Percentiles rank a stretch among this genome's conserved stretches.
These are phyloP conservation scores for Micractinium sp. DNA, from an alignment of 139 green algal species.

Conservation along the genomic window DNA sequence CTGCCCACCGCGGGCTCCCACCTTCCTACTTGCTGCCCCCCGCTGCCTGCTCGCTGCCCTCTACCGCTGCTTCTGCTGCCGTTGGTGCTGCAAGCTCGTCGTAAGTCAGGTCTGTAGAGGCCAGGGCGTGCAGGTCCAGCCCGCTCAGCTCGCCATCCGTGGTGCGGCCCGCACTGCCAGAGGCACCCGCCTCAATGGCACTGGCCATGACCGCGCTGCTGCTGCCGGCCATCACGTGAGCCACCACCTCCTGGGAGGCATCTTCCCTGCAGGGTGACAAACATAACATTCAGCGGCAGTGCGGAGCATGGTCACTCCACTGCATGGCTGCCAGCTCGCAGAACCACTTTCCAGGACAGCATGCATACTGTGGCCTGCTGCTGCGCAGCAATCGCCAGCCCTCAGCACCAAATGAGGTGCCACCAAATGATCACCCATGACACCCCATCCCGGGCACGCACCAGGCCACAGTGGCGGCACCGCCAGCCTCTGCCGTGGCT, in stretches of 20 bases:
- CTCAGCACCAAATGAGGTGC: too few relatives aligned
- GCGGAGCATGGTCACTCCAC: neutral
- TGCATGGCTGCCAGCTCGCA: neutral
- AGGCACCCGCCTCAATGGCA: neutral
- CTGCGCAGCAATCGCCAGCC: too few relatives aligned
- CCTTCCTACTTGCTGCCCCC: neutral
- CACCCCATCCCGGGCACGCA: neutral
- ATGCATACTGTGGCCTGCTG: neutral
- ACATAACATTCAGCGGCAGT: neutral
- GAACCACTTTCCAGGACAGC: neutral
- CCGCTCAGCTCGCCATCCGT: neutral
- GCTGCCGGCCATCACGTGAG: neutral
- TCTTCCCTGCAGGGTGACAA: neutral
- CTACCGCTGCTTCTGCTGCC: neutral
- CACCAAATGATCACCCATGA: neutral
- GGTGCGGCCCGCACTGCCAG: neutral
- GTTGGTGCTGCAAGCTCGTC: neutral
- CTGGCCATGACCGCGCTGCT: neutral
- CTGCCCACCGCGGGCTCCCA: too few relatives aligned
- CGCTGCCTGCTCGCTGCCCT: neutral
- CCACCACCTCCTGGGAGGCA: constrained; percentile 12
- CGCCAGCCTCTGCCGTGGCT: too few relatives aligned
- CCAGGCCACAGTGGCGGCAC: neutral
- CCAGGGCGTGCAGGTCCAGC: constrained; percentile 35
- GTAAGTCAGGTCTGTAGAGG: constrained; percentile 13